Base-by-base conservation (phyloP, 805 yeast genomes). In the Ogataea minuta region DNA sequence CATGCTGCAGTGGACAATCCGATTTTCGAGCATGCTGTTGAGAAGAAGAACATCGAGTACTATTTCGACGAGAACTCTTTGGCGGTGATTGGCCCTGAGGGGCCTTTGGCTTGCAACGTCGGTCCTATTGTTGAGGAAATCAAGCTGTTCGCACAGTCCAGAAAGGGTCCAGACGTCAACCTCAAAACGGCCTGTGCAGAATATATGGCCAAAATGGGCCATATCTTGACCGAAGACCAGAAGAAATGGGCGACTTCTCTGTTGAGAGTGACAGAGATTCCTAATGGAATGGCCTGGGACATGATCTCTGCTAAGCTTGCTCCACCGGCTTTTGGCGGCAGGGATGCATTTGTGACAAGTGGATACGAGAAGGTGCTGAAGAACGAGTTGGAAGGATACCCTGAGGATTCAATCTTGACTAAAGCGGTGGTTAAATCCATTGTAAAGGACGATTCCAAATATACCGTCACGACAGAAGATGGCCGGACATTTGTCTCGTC, bases 1-100 rank as follows among this genome's bases (percentile, higher is more conserved):
- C 80, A 74, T 48, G 74, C 73, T 24, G 57, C 70, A 8, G 56
- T 68, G 21, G 62, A 64, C 36, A 74, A 74, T 44, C 60, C 62
- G 3, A 57, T 68, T 6, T 63, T 72, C 37, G 52, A 56, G 19
- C 55, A 60, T 16, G 55, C 62, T 12, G 48, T 54, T 11, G 49
- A 29, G 2, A 38, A 34, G 31, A 49, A 52, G 6, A 53, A 56
- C 34, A 42, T 57, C 30, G 55, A 52, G 13, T 56, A 52, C 23
- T 30, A 35, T 17, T 57, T 54, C 34, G 63, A 59, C 41, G 63
- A 68, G 14, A 63, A 63, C 41, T 72, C 64, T 25, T 71, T 50
- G 3, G 41, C 43, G 21, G 28, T 57, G 12, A 37, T 56, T 14
- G 56, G 57, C 6, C 53, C 57, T 1, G 56, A 55, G 13, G 62